These are phyloP conservation scores for Lophiotrema nucula DNA, from an alignment of 495 filamentous ascomycete species.

Conservation along the genomic window DNA sequence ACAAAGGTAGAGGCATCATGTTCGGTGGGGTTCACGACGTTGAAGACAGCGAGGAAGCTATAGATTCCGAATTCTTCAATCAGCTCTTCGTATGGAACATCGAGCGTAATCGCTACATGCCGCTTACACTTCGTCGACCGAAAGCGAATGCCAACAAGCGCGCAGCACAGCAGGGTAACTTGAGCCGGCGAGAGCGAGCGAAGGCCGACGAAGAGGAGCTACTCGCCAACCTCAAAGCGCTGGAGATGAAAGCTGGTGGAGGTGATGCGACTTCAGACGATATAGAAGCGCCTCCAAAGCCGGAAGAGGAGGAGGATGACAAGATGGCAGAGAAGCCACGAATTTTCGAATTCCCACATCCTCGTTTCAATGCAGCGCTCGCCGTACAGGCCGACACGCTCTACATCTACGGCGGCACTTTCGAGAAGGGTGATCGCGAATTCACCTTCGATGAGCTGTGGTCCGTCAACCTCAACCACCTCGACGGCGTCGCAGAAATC, in stretches of 20 bases:
- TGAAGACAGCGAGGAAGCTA: constrained; percentile 88
- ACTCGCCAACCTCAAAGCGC: constrained; percentile 73
- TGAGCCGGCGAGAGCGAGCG: constrained; percentile 62
- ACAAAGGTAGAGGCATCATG: constrained; percentile 86
- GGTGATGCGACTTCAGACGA: constrained; percentile 55
- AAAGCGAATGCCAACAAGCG: constrained; percentile 57
- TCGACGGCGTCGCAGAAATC: constrained; percentile 87
- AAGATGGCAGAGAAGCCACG: constrained; percentile 47
- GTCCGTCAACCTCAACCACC: constrained; percentile 82
- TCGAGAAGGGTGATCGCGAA: constrained; percentile 89
- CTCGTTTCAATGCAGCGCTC: constrained; percentile 83
- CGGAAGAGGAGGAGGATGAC: constrained; percentile 55
- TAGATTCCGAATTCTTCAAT: constrained; percentile 96
- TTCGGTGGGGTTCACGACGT: constrained; percentile 96
- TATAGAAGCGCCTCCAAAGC: constrained; percentile 40
- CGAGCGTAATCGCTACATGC: constrained; percentile 91
- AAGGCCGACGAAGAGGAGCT: constrained; percentile 89
- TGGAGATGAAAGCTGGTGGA: constrained; percentile 74
- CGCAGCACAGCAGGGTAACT: constrained; percentile 50
- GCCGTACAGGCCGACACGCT: constrained; percentile 88
- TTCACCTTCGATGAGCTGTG: constrained; percentile 94
- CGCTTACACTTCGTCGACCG: constrained; percentile 70
- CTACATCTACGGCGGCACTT: constrained; percentile 92
- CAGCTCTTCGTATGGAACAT: constrained; percentile 85
- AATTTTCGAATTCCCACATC: constrained; percentile 76